Evolutionary conservation across 1,284 basidiomycete genomes (phyloP).

Genomic region (Cutaneotrichosporon cutaneum): DNA sequence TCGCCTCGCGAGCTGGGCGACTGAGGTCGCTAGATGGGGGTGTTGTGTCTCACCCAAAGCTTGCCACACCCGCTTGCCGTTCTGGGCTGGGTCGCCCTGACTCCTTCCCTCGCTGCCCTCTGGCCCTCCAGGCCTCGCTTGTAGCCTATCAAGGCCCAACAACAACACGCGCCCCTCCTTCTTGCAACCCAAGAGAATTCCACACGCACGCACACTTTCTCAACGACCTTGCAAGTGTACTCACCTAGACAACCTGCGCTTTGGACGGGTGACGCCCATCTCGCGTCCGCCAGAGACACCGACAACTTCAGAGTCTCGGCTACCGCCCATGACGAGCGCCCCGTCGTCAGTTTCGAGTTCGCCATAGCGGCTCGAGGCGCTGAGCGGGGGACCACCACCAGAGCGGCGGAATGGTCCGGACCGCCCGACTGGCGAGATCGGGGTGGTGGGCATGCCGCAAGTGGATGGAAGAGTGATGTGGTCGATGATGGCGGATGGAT

Average conservation of each 20-base stretch:
- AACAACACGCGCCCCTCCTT: not conserved
- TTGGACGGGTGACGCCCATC: constrained; percentile 43
- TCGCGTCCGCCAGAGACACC: constrained; percentile 10
- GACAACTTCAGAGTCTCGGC: not conserved
- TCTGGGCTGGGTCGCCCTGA: not conserved
- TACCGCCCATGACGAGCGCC: constrained; percentile 11
- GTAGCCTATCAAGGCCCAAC: not conserved
- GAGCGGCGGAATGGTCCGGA: constrained; percentile 5
- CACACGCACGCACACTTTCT: not conserved
- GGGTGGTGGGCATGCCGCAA: constrained; percentile 6
- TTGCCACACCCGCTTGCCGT: not conserved
- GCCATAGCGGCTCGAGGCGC: constrained; percentile 6
- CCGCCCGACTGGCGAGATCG: constrained; percentile 3
- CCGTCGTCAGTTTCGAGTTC: constrained; percentile 7
- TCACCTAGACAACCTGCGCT: constrained; percentile 49
- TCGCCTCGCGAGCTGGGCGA: too few species aligned
- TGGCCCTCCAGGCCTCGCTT: not conserved
- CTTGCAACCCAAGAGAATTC: not conserved
- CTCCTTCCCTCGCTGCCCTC: not conserved
- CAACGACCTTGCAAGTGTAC: constrained; percentile 15
- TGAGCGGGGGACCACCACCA: not conserved
- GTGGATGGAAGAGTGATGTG: not conserved
- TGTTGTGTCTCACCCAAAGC: too few species aligned
- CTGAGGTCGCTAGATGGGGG: too few species aligned
- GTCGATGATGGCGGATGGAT: not conserved